Percentiles rank a stretch among this genome's conserved stretches.
phyloP scores from a whole-genome alignment of 176 grass and related monocot genomes.

The Oryza meridionalis region DNA sequence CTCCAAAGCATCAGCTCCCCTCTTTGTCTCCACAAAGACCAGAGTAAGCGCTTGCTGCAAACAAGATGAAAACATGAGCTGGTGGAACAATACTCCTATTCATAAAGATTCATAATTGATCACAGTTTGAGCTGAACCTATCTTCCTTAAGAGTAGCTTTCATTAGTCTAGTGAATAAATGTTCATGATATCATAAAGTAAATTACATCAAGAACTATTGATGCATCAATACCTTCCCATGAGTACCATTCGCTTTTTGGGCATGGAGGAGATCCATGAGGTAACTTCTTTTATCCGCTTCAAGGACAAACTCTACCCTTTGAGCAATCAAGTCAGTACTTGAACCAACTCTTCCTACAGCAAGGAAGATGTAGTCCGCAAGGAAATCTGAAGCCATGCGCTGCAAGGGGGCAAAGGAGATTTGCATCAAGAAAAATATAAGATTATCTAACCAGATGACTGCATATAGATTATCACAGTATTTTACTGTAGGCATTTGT shows the following conservation, averaged over 20 bases:
- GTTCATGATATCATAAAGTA: slow-evolving; percentile 4
- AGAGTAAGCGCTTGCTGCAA: slow-evolving; percentile 81
- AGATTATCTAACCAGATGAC: background rate
- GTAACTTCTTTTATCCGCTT: slow-evolving; percentile 88
- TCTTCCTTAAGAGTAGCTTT: background rate
- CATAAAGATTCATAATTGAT: background rate
- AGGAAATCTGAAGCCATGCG: slow-evolving; percentile 91
- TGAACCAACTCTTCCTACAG: slow-evolving; percentile 98
- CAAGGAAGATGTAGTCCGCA: slow-evolving; percentile 82
- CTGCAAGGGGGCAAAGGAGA: slow-evolving; percentile 45
- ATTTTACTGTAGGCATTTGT: background rate
- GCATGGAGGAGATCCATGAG: slow-evolving; percentile 97
- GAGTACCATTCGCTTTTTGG: slow-evolving; percentile 74
- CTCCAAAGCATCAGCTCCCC: slow-evolving; percentile 90
- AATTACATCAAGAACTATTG: background rate
- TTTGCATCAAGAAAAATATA: background rate
- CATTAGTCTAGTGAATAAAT: slow-evolving; percentile 13
- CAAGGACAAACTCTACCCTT: slow-evolving; percentile 92
- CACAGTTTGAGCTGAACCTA: background rate
- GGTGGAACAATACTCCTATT: background rate
- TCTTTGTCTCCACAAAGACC: slow-evolving; percentile 98
- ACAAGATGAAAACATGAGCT: slow-evolving; percentile 32
- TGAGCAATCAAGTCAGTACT: slow-evolving; percentile 97
- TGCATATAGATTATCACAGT: background rate
- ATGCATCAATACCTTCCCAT: slow-evolving; percentile 71